These are phyloP conservation scores for Lolium multiflorum DNA, from an alignment of 176 grass and related monocot genomes.

Conservation along the genomic window DNA sequence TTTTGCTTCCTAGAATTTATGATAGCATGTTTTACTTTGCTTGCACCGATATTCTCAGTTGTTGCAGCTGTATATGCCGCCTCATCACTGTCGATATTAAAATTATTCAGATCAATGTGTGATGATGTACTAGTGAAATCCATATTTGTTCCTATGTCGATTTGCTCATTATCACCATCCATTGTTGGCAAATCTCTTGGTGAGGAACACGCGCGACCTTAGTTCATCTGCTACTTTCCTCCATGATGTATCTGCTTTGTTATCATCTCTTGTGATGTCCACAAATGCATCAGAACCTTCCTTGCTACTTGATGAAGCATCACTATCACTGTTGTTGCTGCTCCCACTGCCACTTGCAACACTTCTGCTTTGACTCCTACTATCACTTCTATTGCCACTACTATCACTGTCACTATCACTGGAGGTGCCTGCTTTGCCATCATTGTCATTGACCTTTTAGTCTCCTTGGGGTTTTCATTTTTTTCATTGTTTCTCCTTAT, in stretches of 20 bases:
- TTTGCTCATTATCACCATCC: conserved; percentile 63
- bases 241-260: conserved; percentile 54
- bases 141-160: conserved; percentile 58
- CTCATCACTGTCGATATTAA: conserved; percentile 52
- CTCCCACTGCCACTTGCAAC: conserved; percentile 69
- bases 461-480: conserved; percentile 7
- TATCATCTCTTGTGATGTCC: conserved; percentile 91
- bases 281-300: conserved; percentile 94
- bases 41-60: conserved; percentile 38
- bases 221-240: conserved; percentile 60
- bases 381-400: conserved; percentile 88
- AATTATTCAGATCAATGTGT: conserved; percentile 68
- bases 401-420: conserved; percentile 91
- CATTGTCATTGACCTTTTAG: conserved; percentile 57
- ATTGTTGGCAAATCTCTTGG: conserved; percentile 47
- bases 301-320: conserved; percentile 84
- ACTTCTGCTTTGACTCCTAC: conserved; percentile 81
- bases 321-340: conserved; percentile 93
- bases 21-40: conserved; percentile 37
- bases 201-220: conserved; percentile 60
- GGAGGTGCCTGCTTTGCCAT: conserved; percentile 72
- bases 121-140: conserved; percentile 62
- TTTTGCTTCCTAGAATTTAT: conserved; percentile 50
- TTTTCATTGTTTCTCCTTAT: no score
- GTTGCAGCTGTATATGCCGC: conserved; percentile 21